Evolutionary conservation across 2,329 filamentous ascomycete species (phyloP).

Genomic region (Mollisia scopiformis): DNA sequence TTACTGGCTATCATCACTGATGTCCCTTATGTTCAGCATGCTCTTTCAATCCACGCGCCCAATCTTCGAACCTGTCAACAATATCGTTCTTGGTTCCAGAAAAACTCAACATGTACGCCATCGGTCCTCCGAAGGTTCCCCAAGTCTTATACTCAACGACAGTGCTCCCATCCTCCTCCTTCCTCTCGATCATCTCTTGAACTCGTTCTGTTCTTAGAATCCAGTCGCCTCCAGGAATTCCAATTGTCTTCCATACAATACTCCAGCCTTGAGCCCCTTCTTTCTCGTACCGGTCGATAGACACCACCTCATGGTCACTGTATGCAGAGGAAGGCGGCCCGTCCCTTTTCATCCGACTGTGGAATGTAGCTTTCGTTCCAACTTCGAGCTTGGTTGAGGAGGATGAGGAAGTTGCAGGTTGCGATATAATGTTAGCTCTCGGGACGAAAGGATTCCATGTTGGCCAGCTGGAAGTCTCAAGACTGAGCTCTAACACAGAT

Average conservation of each 20-base stretch:
- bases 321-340: neutral
- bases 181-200: slow-evolving; percentile 4
- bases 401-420: neutral
- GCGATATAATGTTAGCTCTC: slow-evolving; percentile 59
- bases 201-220: slow-evolving; percentile 5
- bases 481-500: slow-evolving; percentile 6
- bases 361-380: slow-evolving; percentile 4
- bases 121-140: slow-evolving; percentile 4
- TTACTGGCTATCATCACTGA: neutral
- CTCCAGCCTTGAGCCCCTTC: slow-evolving; percentile 1
- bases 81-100: slow-evolving; percentile 2
- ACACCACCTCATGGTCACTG: slow-evolving; percentile 5
- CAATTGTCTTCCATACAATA: slow-evolving; percentile 13
- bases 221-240: slow-evolving; percentile 2
- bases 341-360: slow-evolving; percentile 5
- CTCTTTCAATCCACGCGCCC: slow-evolving; percentile 2
- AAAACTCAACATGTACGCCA: neutral
- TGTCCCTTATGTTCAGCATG: neutral
- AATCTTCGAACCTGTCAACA: slow-evolving; percentile 9
- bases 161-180: slow-evolving; percentile 2
- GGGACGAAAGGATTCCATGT: slow-evolving; percentile 59
- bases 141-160: slow-evolving; percentile 7
- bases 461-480: slow-evolving; percentile 14
- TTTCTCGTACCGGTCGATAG: slow-evolving; percentile 4
- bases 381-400: neutral